These are phyloP conservation scores for Nannizziopsis barbatae DNA, from an alignment of 2,329 filamentous ascomycete genomes.

Conservation along the genomic window DNA sequence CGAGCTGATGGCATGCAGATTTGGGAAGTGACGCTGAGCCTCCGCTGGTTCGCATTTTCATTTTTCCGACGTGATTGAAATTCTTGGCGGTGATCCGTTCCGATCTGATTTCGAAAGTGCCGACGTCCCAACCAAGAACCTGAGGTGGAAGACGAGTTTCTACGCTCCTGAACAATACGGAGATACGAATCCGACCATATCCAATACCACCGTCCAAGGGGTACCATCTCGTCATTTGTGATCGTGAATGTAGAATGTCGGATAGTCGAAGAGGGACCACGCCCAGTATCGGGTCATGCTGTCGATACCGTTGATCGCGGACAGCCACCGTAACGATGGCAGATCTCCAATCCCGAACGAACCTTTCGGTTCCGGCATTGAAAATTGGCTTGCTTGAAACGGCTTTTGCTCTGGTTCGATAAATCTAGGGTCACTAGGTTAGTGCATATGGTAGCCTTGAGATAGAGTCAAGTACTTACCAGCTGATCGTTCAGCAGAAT, in stretches of 20 bases:
- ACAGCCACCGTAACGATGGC: slow-evolving; percentile 77
- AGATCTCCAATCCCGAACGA: slow-evolving; percentile 86
- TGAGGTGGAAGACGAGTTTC: slow-evolving; percentile 74
- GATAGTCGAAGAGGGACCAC: slow-evolving; percentile 80
- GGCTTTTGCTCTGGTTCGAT: slow-evolving; percentile 90
- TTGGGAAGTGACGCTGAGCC: slow-evolving; percentile 61
- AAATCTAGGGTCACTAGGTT: slow-evolving; percentile 41
- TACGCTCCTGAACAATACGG: slow-evolving; percentile 77
- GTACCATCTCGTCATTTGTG: slow-evolving; percentile 84
- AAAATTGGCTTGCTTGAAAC: slow-evolving; percentile 93
- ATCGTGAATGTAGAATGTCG: slow-evolving; percentile 76
- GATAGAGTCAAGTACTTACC: slow-evolving; percentile 5
- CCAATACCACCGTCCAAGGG: slow-evolving; percentile 91
- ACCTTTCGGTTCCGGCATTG: slow-evolving; percentile 89
- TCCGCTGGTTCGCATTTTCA: slow-evolving; percentile 74
- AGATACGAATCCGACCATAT: slow-evolving; percentile 80
- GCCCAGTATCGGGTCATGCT: slow-evolving; percentile 90
- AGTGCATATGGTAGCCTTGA: background rate
- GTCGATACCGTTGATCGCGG: slow-evolving; percentile 73
- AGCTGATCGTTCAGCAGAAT: slow-evolving; percentile 81
- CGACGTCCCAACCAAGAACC: slow-evolving; percentile 88
- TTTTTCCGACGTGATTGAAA: slow-evolving; percentile 53
- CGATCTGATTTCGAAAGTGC: slow-evolving; percentile 79
- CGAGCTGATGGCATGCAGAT: slow-evolving; percentile 45
- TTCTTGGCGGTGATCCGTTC: slow-evolving; percentile 55